Evolutionary conservation across 192 early-diverging fungal species (phyloP).

Genomic region (Coemansia sp.): DNA sequence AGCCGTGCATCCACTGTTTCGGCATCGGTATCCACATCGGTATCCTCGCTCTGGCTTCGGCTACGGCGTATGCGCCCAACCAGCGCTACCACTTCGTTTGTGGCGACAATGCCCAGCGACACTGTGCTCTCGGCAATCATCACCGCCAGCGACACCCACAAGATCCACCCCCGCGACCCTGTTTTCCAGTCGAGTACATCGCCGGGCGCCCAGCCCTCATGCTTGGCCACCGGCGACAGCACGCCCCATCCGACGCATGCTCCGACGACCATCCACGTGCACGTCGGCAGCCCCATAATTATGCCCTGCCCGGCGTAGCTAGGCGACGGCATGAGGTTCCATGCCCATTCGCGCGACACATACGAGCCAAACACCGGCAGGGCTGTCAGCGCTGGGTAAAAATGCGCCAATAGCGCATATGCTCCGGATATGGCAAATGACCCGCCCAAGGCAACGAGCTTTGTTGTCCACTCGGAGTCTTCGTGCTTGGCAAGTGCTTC

Average conservation of each 20-base stretch:
- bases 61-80: conserved; percentile 13
- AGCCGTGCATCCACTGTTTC: conserved; percentile 39
- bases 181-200: conserved; percentile 67
- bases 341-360: conserved; percentile 62
- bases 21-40: too few relatives aligned
- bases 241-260: conserved; percentile 75
- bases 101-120: conserved; percentile 58
- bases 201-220: conserved; percentile 72
- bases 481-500: conserved; percentile 3
- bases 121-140: conserved; percentile 75
- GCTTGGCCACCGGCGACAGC: conserved; percentile 66
- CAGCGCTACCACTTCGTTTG: conserved; percentile 39
- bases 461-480: conserved; percentile 63
- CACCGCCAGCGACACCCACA: conserved; percentile 76
- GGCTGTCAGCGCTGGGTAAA: conserved; percentile 57
- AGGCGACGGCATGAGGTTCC: conserved; percentile 70
- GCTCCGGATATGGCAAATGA: conserved; percentile 64
- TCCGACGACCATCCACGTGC: conserved; percentile 68
- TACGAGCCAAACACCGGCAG: conserved; percentile 61
- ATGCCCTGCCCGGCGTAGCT: conserved; percentile 79
- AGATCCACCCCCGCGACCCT: conserved; percentile 73
- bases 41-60: too few relatives aligned
- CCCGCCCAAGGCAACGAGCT: conserved; percentile 56
- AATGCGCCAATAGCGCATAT: conserved; percentile 67
- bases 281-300: conserved; percentile 80